Base-by-base conservation (phyloP, 352 stramenopile genomes). In the Phytophthora pini region DNA sequence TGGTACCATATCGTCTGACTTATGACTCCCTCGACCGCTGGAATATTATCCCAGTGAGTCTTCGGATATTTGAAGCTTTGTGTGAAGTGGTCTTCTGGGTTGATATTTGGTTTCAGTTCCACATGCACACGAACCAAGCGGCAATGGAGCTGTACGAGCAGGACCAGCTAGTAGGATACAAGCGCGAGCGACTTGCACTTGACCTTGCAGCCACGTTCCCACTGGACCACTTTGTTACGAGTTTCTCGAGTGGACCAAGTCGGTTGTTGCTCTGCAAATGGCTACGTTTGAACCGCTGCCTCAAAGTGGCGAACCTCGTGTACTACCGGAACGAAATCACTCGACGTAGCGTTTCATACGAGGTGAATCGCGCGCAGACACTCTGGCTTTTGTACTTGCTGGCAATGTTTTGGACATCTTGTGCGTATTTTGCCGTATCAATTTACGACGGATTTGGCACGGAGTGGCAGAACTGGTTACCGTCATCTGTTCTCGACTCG, bases 251-350 rank as follows among this genome's bases (percentile, higher is more conserved):
- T 20, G 60, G 60, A 5, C 24, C 41, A 2, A 22, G 45, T 9
- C 45, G 48, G 5, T 27, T 65, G 15, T 44, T 55, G 17, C 20
- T 70, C 6, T 58, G 49, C 4, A 81, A 74, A 34, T 88, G 78
- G 76, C 45, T 84, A 9, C 72, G 80, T 0, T 54, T 89, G 12
- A 89, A 84, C 38, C 78, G 78, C 15, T 89, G 78, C 43, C 31
- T 88, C 24, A 89, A 89, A 64, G 71, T 83, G 15, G 49, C 44
- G 9, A 87, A 89, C 40, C 57, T 87, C 10, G 63, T 79, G 17
- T 80, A 87, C 58, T 89, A 88, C 34, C 74, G 78, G 0, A 87
- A 76, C n/a, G 79, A 90, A 53, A 80, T 89, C 47, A 87, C 80
- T n/a, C 72, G 79, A 0, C 67, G 74, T 1, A 89, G 79, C 29